phyloP scores from a whole-genome alignment of 129 eudicot genomes.

The Silybum marianum region DNA sequence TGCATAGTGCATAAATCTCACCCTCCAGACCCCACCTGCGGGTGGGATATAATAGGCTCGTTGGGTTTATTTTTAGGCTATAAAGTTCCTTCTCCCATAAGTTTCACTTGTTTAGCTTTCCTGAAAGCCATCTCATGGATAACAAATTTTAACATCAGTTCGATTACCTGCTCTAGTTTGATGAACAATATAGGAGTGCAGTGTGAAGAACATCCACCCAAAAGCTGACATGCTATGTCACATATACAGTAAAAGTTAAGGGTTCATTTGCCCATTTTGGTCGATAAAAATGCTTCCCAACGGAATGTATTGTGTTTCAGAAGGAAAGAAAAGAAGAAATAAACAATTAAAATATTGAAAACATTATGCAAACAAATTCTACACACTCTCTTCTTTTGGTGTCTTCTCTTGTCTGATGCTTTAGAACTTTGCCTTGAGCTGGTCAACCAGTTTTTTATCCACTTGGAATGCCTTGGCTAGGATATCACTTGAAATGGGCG shows the following conservation, averaged over 20 bases:
- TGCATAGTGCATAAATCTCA: background rate
- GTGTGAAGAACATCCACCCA: constrained; percentile 3
- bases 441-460: constrained; percentile 38
- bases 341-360: constrained; percentile 21
- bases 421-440: constrained; percentile 34
- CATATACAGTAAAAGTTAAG: background rate
- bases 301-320: background rate
- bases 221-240: background rate
- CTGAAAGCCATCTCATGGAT: background rate
- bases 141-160: background rate
- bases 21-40: background rate
- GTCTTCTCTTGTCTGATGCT: background rate
- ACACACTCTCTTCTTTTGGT: background rate
- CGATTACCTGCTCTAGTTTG: background rate
- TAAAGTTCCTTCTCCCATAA: background rate
- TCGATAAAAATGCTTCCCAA: background rate
- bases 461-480: constrained; percentile 44
- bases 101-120: background rate
- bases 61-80: background rate
- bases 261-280: background rate
- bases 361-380: constrained; percentile 9
- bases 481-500: constrained; percentile 23
- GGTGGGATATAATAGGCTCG: background rate
- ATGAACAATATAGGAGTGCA: background rate
- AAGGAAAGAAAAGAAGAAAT: background rate